Evolutionary conservation across 2,329 filamentous ascomycete species (phyloP), one percentile per base, ranked within the genome.

Genomic region (Exophiala bonariae): DNA sequence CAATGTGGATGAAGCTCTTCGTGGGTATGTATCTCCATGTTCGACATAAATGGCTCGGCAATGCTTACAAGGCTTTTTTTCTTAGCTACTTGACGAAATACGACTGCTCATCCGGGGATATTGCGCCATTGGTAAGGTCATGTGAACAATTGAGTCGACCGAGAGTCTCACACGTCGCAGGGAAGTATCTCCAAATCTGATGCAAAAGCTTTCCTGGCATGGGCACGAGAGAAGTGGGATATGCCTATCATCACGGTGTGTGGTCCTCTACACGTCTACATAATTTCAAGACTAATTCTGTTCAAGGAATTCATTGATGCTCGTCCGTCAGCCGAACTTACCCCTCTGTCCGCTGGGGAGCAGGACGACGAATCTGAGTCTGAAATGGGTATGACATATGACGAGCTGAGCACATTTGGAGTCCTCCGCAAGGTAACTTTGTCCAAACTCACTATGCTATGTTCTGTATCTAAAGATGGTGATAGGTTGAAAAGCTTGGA

Each of bases 181-280:
- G 69, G 74, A 18, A 67, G 66, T 9, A 79, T 83, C 47, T 76
- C 72, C 47, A 89, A 89, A 64, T 80, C 74, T 2, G 86, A 90
- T 57, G 70, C 89, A 1, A 87, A 86, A 63, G 68, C 76, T 8
- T 89, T 91, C 67, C 86, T 89, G 49, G 70, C 68, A n/a, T 89
- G 80, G 75, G 78, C 82, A 2, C 65, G 72, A 42, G 68, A 63
- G 14, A 68, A 75, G 28, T 89, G 86, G 59, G 64, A 77, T 4
- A 66, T 91, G 1, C 82, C 83, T 0, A 79, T 86, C 43, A 30
- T 56, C 19, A 52, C 38, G 34, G 47, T 49, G 6, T 47, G 18
- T 43, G 6, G n/a, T n/a, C n/a, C 30, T 11, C 22, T 36, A 16
- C 17, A 17, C 23, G 17, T 26, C 16, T 45, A 26, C 19, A 19